Conservation (phyloP, 163 green algal genomes). For the Prototheca wickerhamii region DNA sequence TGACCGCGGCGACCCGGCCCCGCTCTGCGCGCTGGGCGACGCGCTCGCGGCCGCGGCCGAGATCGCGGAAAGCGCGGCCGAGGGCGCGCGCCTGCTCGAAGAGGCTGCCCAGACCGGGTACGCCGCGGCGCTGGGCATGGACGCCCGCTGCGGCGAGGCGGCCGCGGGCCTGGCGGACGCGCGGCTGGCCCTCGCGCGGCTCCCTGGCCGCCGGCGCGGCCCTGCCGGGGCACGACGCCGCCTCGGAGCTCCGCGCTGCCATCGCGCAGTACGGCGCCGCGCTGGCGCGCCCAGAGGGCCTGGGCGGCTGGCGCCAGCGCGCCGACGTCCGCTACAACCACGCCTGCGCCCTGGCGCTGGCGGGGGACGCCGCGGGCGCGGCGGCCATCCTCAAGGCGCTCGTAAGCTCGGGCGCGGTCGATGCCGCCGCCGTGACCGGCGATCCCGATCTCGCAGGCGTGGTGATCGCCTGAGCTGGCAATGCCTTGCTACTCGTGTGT, state of each 20-base stretch:
- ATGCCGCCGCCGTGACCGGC: not conserved
- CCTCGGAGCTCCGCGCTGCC: conserved; percentile 5
- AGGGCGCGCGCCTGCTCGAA: conserved; percentile 4
- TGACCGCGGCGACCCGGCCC: conserved; percentile 35
- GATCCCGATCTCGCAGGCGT: conserved; percentile 15
- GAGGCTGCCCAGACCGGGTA: conserved; percentile 40
- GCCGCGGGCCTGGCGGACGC: conserved; percentile 48
- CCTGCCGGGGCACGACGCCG: not conserved
- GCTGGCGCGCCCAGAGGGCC: conserved; percentile 24
- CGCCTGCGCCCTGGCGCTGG: conserved; percentile 32
- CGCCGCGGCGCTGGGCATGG: conserved; percentile 45
- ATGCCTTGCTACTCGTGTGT: not conserved
- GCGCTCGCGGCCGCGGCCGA: conserved; percentile 36
- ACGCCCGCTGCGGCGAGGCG: conserved; percentile 37
- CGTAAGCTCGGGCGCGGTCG: conserved; percentile 1
- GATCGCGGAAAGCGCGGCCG: not conserved
- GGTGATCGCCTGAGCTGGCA: not conserved
- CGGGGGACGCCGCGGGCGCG: conserved; percentile 2
- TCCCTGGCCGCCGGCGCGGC: conserved; percentile 3
- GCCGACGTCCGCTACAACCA: conserved; percentile 56
- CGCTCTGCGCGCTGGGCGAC: conserved; percentile 54
- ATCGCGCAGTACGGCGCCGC: conserved; percentile 23
- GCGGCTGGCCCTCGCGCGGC: conserved; percentile 21
- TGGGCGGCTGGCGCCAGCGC: conserved; percentile 38
- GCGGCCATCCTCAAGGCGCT: conserved; percentile 4